These are phyloP conservation scores for Zymoseptoria brevis DNA, from an alignment of 2,329 filamentous ascomycete species.

Conservation along the genomic window DNA sequence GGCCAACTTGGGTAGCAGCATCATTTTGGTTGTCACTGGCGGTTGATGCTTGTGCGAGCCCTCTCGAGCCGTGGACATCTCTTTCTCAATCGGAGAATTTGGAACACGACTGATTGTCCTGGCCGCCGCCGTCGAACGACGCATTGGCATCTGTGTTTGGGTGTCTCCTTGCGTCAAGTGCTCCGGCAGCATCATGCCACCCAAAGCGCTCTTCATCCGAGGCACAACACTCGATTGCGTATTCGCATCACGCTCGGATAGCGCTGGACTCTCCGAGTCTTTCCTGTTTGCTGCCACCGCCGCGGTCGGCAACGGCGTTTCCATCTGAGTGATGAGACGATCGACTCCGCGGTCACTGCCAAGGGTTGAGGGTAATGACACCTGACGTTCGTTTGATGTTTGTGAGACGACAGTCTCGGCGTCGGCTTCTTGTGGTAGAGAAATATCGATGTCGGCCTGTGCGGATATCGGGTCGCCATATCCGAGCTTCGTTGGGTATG, in stretches of 20 bases:
- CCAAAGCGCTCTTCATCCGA: constrained; percentile 19
- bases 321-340: constrained; percentile 3
- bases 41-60: not conserved
- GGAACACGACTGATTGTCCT: not conserved
- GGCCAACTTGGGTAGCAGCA: constrained; percentile 9
- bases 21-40: constrained; percentile 1
- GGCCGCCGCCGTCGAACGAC: not conserved
- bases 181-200: constrained; percentile 24
- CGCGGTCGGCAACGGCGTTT: not conserved
- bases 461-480: constrained; percentile 1
- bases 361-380: constrained; percentile 1
- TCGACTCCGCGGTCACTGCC: not conserved
- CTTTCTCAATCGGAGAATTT: not conserved
- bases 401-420: not conserved
- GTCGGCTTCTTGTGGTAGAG: not conserved
- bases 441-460: not conserved
- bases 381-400: not conserved
- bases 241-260: constrained; percentile 2
- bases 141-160: constrained; percentile 17
- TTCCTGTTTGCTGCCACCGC: not conserved
- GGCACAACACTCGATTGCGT: constrained; percentile 19
- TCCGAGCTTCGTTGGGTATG: constrained; percentile 4
- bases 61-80: not conserved
- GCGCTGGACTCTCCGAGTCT: not conserved
- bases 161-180: constrained; percentile 27